Evolutionary conservation across 2,329 filamentous ascomycete species (phyloP).

Genomic region (Pseudopithomyces maydicus): DNA sequence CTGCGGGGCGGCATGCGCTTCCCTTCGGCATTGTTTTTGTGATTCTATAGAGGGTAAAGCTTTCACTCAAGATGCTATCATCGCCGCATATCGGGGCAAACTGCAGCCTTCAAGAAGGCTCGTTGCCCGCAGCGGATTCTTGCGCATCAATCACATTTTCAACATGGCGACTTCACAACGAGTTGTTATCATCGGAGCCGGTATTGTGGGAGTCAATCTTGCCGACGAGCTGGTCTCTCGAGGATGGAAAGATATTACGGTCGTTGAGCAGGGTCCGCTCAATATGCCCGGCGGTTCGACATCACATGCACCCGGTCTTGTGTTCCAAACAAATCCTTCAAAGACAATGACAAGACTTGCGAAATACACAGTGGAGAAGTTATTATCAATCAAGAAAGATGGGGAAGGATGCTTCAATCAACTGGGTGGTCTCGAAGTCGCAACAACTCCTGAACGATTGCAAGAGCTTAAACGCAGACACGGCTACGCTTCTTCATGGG

Average conservation of each 20-base stretch:
- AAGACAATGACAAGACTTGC: constrained; percentile 65
- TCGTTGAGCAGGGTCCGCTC: constrained; percentile 67
- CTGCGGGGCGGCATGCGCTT: constrained; percentile 10
- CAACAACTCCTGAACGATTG: constrained; percentile 63
- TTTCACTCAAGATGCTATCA: not conserved
- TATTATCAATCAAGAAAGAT: constrained; percentile 56
- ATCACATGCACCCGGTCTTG: constrained; percentile 67
- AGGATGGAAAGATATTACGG: constrained; percentile 68
- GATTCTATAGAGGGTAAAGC: constrained; percentile 8
- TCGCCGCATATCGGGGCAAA: constrained; percentile 4
- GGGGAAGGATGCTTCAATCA: constrained; percentile 63
- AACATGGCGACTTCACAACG: constrained; percentile 39
- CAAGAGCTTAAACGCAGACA: constrained; percentile 67
- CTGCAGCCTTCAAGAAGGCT: constrained; percentile 5
- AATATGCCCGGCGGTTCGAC: constrained; percentile 68
- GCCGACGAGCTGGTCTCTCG: constrained; percentile 67
- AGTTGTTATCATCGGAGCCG: constrained; percentile 59
- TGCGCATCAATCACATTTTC: not conserved
- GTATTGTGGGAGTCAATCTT: constrained; percentile 67
- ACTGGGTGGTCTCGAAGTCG: constrained; percentile 66
- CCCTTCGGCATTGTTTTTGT: constrained; percentile 3
- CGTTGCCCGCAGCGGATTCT: not conserved
- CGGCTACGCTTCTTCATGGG: constrained; percentile 66
- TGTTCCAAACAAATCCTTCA: constrained; percentile 66
- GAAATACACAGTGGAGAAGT: constrained; percentile 66